Evolutionary conservation across 495 filamentous ascomycete species (phyloP).

Genomic region (Penicillium salamii): DNA sequence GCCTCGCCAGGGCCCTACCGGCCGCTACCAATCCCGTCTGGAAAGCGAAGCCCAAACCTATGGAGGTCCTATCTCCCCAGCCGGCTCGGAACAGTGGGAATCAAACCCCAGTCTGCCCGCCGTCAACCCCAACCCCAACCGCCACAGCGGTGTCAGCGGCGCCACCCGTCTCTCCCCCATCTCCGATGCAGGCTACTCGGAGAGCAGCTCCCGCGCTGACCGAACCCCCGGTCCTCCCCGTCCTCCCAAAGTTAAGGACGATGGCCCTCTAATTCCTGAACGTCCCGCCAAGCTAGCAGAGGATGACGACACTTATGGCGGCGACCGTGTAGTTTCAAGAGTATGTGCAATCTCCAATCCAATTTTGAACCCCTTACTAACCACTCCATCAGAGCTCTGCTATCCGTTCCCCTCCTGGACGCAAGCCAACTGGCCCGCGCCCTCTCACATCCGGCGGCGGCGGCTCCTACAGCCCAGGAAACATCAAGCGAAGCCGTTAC

Average conservation of each 20-base stretch:
- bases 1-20: constrained; percentile 77
- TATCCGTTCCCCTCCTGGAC: constrained; percentile 45
- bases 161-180: constrained; percentile 46
- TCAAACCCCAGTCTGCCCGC: constrained; percentile 52
- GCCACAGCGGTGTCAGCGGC: constrained; percentile 41
- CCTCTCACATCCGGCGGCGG: constrained; percentile 41
- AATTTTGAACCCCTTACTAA: neutral
- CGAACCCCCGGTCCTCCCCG: constrained; percentile 41
- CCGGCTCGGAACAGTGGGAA: constrained; percentile 68
- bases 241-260: constrained; percentile 52
- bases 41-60: constrained; percentile 77
- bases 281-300: constrained; percentile 43
- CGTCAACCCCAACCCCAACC: constrained; percentile 34
- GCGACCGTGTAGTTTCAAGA: constrained; percentile 43
- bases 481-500: constrained; percentile 43
- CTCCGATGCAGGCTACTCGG: constrained; percentile 50
- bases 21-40: constrained; percentile 74
- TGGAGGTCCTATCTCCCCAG: constrained; percentile 62
- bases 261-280: constrained; percentile 50
- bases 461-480: constrained; percentile 45
- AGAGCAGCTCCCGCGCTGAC: constrained; percentile 31
- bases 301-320: constrained; percentile 34
- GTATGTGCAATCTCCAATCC: constrained; percentile 22
- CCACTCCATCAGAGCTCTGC: constrained; percentile 29
- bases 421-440: constrained; percentile 56